phyloP scores from a whole-genome alignment of 345 rosid species.

The Gossypium sturtianum region DNA sequence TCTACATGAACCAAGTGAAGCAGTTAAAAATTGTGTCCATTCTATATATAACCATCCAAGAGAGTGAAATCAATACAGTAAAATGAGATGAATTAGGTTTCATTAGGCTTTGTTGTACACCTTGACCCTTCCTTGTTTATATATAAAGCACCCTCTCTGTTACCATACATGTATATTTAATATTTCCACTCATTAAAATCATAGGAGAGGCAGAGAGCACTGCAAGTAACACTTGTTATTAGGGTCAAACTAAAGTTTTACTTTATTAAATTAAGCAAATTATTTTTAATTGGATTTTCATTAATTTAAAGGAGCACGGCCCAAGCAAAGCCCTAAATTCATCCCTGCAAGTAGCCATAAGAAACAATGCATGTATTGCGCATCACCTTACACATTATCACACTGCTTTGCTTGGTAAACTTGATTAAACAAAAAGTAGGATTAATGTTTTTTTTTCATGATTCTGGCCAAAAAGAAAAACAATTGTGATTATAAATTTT shows the following conservation, averaged over 20 bases:
- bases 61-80: neutral
- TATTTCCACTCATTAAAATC: conserved; percentile 13
- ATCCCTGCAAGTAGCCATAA: neutral
- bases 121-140: conserved; percentile 25
- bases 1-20: conserved; percentile 15
- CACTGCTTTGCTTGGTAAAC: neutral
- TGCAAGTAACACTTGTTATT: too few relatives aligned
- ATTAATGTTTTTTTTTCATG: too few relatives aligned
- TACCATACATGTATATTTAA: conserved; percentile 13
- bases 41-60: conserved; percentile 16
- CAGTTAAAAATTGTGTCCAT: neutral
- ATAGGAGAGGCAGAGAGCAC: conserved; percentile 1
- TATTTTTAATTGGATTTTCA: neutral
- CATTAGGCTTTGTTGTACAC: conserved; percentile 24
- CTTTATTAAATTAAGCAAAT: too few relatives aligned
- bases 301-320: neutral
- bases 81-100: neutral
- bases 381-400: neutral
- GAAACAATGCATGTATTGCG: neutral
- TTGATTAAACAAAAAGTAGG: neutral
- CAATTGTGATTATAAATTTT: neutral
- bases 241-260: too few relatives aligned
- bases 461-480: too few relatives aligned
- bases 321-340: neutral
- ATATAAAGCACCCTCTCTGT: conserved; percentile 21